phyloP scores from a whole-genome alignment of 495 filamentous ascomycete genomes.

The Staphylotrichum tortipilum region DNA sequence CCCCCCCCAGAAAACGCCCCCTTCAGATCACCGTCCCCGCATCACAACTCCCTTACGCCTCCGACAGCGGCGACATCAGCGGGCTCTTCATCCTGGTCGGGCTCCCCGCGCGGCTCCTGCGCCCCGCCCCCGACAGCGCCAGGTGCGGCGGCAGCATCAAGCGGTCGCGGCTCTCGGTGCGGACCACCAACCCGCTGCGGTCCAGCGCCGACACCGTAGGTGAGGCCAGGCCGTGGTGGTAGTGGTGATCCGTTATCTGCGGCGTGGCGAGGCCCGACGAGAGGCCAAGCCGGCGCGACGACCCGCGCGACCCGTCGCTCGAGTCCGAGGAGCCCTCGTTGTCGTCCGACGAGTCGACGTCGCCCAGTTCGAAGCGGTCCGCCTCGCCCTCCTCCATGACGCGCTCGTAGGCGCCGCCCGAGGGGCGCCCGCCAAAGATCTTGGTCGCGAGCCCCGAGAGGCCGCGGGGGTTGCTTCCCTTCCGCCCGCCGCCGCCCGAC shows the following conservation, averaged over 20 bases:
- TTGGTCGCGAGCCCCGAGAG: constrained; percentile 50
- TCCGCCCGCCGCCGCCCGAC: constrained; percentile 33
- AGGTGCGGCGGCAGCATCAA: constrained; percentile 35
- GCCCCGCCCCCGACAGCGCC: constrained; percentile 41
- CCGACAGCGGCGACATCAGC: constrained; percentile 43
- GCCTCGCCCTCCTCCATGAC: constrained; percentile 70
- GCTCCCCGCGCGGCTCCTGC: constrained; percentile 54
- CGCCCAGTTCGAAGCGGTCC: constrained; percentile 63
- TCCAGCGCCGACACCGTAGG: constrained; percentile 53
- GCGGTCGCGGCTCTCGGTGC: constrained; percentile 76
- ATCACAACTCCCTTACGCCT: constrained; percentile 13
- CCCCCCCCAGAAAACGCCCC: no score
- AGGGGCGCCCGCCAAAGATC: constrained; percentile 43
- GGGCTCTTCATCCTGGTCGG: constrained; percentile 59
- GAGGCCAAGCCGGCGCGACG: constrained; percentile 34
- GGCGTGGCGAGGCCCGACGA: constrained; percentile 59
- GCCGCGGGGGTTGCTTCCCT: constrained; percentile 43
- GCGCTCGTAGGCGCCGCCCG: constrained; percentile 59
- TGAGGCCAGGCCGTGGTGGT: constrained; percentile 14
- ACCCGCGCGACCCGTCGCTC: constrained; percentile 35
- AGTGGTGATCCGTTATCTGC: constrained; percentile 29
- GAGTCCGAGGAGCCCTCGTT: constrained; percentile 48
- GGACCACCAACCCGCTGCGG: constrained; percentile 61
- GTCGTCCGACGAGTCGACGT: constrained; percentile 47
- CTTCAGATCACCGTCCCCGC: background rate